Evolutionary conservation across 768 basidiomycete species (phyloP).

Genomic region (Suillus tomentosus): DNA sequence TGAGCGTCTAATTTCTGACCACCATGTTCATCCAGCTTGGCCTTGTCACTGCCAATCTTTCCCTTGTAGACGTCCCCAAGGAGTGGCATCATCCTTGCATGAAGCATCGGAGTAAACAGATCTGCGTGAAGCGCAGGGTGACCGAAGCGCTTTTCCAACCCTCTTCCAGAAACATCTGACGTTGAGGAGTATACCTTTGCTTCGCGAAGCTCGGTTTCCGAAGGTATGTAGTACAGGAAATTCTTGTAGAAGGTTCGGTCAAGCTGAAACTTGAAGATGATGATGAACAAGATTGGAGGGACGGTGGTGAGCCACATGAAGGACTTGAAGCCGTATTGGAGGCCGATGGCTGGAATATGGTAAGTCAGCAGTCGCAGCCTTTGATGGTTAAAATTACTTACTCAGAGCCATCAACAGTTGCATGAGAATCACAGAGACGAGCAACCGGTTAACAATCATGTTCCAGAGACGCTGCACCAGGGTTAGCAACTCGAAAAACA

Average conservation of each 20-base stretch:
- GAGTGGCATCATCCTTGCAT: slow-evolving; percentile 82
- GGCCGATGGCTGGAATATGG: slow-evolving; percentile 67
- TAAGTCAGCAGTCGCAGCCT: slow-evolving; percentile 5
- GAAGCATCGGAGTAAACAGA: slow-evolving; percentile 86
- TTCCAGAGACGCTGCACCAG: slow-evolving; percentile 83
- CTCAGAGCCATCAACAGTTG: slow-evolving; percentile 85
- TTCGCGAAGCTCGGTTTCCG: slow-evolving; percentile 69
- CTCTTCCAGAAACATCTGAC: slow-evolving; percentile 68
- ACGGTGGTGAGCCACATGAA: slow-evolving; percentile 80
- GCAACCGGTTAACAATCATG: slow-evolving; percentile 85
- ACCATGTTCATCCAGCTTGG: slow-evolving; percentile 76
- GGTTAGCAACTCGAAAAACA: slow-evolving; percentile 10
- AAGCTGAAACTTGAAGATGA: slow-evolving; percentile 85
- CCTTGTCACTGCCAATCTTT: slow-evolving; percentile 60
- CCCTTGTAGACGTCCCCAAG: slow-evolving; percentile 77
- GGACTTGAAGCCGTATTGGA: slow-evolving; percentile 74
- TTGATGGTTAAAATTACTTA: slow-evolving; percentile 42
- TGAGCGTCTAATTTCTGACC: slow-evolving; percentile 76
- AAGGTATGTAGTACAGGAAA: slow-evolving; percentile 87
- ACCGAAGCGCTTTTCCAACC: slow-evolving; percentile 89
- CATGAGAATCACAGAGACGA: slow-evolving; percentile 82
- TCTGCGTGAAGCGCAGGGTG: slow-evolving; percentile 90
- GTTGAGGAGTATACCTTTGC: slow-evolving; percentile 80
- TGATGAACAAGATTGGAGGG: slow-evolving; percentile 81
- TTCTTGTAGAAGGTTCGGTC: slow-evolving; percentile 61